Percentiles rank a stretch among this genome's conserved stretches.
Conservation (phyloP, 345 rosid species). For the Syzygium grande region DNA sequence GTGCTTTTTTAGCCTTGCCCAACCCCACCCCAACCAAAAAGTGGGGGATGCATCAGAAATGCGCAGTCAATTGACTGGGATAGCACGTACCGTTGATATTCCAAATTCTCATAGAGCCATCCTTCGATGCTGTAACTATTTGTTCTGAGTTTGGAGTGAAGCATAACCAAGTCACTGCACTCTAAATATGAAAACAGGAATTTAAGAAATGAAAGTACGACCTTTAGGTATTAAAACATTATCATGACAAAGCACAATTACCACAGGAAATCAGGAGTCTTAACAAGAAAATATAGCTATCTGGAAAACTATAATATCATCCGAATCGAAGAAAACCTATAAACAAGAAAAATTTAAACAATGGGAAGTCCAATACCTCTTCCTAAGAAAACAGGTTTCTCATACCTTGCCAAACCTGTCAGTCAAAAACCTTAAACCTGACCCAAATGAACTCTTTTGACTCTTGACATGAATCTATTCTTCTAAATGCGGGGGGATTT, state of each 20-base stretch:
- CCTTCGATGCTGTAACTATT: slow-evolving; percentile 92
- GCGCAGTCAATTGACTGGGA: not conserved
- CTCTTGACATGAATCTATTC: not conserved
- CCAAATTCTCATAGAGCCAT: slow-evolving; percentile 84
- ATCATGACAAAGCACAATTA: not conserved
- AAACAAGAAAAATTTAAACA: not conserved
- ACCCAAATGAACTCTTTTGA: not conserved
- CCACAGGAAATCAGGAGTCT: not conserved
- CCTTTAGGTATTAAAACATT: not conserved
- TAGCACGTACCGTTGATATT: slow-evolving; percentile 75
- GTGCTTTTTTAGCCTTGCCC: not conserved
- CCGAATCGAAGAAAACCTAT: not conserved
- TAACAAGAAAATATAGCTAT: not conserved
- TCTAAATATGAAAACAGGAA: slow-evolving; percentile 34
- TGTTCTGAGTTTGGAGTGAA: slow-evolving; percentile 80
- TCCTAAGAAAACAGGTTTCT: not conserved
- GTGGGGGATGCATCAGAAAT: not conserved
- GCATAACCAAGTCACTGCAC: slow-evolving; percentile 98
- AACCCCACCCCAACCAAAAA: not conserved
- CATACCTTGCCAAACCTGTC: not conserved
- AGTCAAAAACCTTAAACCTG: not conserved
- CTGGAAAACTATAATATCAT: not conserved
- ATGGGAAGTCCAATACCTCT: not conserved
- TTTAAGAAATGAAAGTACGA: not conserved
- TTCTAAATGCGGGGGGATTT: not conserved